phyloP scores from a whole-genome alignment of 2,329 filamentous ascomycete species.

The Verticillium alfalfae region DNA sequence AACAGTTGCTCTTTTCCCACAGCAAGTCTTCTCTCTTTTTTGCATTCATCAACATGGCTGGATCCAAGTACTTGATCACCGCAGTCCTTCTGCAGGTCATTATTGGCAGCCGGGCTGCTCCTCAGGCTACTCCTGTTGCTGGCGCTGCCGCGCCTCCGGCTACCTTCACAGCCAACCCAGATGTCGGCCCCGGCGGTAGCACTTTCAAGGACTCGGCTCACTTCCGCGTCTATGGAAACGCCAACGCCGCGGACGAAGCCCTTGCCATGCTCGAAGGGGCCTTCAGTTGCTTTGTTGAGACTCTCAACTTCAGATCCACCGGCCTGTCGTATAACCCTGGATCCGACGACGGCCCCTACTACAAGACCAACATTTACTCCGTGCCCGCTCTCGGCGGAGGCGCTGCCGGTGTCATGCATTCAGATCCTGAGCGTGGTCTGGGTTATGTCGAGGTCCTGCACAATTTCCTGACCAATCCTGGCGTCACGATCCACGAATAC shows the following conservation, averaged over 20 bases:
- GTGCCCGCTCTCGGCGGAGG: constrained; percentile 24
- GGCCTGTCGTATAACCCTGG: constrained; percentile 28
- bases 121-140: constrained; percentile 21
- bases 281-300: constrained; percentile 32
- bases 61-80: constrained; percentile 1
- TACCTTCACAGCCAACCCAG: constrained; percentile 21
- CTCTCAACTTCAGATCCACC: constrained; percentile 30
- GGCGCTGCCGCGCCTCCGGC: constrained; percentile 11
- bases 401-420: constrained; percentile 36
- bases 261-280: constrained; percentile 39
- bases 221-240: constrained; percentile 31
- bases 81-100: constrained; percentile 1
- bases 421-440: constrained; percentile 30
- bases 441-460: constrained; percentile 36
- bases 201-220: constrained; percentile 26
- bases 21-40: neutral
- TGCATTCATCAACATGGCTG: neutral
- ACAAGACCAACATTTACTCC: constrained; percentile 41
- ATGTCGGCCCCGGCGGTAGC: constrained; percentile 24
- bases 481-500: constrained; percentile 42
- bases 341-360: constrained; percentile 29
- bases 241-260: constrained; percentile 15
- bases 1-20: neutral
- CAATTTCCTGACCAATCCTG: constrained; percentile 28
- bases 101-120: constrained; percentile 1